Evolutionary conservation across 305 asterid species (phyloP).

Genomic region (Solanum chacoense): DNA sequence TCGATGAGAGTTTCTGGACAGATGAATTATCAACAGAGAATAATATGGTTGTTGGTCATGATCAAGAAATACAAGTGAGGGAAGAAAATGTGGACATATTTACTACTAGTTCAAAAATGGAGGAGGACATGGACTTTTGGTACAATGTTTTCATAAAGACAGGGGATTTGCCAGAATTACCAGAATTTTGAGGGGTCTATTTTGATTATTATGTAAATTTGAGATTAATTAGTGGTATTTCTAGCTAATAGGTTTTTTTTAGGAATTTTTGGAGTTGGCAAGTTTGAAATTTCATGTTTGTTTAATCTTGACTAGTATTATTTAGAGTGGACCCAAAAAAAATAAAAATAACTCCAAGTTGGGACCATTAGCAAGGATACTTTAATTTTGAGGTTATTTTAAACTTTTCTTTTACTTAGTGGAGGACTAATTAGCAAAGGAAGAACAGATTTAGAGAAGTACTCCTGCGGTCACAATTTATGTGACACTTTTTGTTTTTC

Average conservation of each 20-base stretch:
- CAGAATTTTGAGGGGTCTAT: slow-evolving; percentile 39
- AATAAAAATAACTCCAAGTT: neutral
- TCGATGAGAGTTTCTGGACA: slow-evolving; percentile 11
- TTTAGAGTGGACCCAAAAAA: neutral
- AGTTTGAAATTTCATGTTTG: neutral
- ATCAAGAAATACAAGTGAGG: neutral
- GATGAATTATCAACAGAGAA: neutral
- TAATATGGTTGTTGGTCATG: neutral
- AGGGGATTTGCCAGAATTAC: slow-evolving; percentile 56
- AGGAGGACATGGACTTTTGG: slow-evolving; percentile 68
- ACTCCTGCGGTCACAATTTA: too few relatives aligned
- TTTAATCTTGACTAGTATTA: neutral
- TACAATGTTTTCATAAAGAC: slow-evolving; percentile 47
- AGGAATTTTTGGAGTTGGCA: neutral
- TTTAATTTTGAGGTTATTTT: neutral
- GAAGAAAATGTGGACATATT: slow-evolving; percentile 14
- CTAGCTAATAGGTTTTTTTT: neutral
- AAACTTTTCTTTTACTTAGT: neutral
- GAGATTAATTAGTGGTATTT: neutral
- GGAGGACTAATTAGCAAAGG: neutral
- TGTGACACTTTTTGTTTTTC: fast-evolving
- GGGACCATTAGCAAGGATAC: neutral
- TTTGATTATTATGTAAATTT: neutral
- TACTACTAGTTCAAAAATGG: slow-evolving; percentile 17
- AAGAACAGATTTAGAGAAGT: neutral